phyloP scores from a whole-genome alignment of 768 basidiomycete genomes.

The Panaeolus papilionaceus region DNA sequence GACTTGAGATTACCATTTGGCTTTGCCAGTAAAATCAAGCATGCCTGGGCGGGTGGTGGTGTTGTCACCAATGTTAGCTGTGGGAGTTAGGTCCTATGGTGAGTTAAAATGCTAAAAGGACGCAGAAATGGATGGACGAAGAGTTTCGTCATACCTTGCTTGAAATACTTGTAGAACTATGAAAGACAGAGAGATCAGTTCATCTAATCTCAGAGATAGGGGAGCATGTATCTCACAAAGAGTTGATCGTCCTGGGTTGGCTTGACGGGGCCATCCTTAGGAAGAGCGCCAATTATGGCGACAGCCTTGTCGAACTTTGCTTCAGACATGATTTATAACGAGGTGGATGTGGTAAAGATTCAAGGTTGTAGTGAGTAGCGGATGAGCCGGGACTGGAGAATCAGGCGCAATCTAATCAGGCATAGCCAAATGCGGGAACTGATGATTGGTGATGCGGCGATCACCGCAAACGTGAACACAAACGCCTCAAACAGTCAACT shows the following conservation, averaged over 20 bases:
- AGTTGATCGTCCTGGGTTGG: constrained; percentile 80
- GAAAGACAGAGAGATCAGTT: constrained; percentile 16
- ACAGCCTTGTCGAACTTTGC: constrained; percentile 81
- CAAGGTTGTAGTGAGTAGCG: neutral
- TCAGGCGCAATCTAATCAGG: neutral
- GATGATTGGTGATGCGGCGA: neutral
- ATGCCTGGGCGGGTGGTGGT: constrained; percentile 71
- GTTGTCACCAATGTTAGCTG: constrained; percentile 79
- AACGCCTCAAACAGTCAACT: too few relatives aligned
- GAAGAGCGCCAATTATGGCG: constrained; percentile 66
- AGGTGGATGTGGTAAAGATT: constrained; percentile 13
- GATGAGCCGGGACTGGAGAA: neutral
- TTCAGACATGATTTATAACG: constrained; percentile 59
- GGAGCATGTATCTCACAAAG: constrained; percentile 54
- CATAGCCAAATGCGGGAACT: neutral
- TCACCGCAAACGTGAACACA: neutral
- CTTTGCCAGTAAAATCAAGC: constrained; percentile 87
- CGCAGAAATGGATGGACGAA: constrained; percentile 7
- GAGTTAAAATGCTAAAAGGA: neutral
- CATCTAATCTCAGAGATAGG: constrained; percentile 8
- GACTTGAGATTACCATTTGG: constrained; percentile 77
- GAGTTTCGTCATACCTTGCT: constrained; percentile 70
- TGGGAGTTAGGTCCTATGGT: constrained; percentile 7
- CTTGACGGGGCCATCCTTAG: constrained; percentile 82
- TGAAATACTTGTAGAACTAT: constrained; percentile 94